Percentiles rank a stretch among this genome's conserved stretches.
Evolutionary conservation across 1,284 basidiomycete genomes (phyloP).

Genomic region (Ganoderma sinense): DNA sequence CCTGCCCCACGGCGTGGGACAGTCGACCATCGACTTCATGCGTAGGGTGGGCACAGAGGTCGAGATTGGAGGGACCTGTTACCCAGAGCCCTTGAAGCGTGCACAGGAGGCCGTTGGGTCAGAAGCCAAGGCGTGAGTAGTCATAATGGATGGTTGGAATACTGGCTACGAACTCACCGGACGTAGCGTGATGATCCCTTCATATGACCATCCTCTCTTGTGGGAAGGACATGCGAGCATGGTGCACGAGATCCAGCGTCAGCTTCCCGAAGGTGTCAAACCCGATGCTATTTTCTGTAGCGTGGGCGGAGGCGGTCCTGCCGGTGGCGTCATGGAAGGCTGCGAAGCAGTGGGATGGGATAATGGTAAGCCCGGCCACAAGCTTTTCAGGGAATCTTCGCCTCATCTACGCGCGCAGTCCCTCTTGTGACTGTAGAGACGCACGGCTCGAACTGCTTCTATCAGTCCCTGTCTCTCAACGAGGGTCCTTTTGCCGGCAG

Average conservation of each 20-base stretch:
- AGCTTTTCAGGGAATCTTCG: not conserved
- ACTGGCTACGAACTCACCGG: not conserved
- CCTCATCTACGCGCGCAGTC: conserved; percentile 48
- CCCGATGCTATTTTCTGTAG: conserved; percentile 81
- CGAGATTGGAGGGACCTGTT: conserved; percentile 59
- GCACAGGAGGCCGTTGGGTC: conserved; percentile 52
- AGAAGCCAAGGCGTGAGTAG: conserved; percentile 61
- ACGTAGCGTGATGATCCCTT: conserved; percentile 68
- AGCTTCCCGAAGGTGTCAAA: conserved; percentile 50
- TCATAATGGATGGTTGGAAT: not conserved
- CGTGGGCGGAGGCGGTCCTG: conserved; percentile 76
- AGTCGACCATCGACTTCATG: conserved; percentile 57
- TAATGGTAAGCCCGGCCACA: conserved; percentile 50
- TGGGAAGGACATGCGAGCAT: conserved; percentile 81
- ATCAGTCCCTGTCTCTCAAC: conserved; percentile 72
- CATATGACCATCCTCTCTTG: conserved; percentile 70
- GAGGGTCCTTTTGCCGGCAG: conserved; percentile 42
- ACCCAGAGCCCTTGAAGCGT: conserved; percentile 59
- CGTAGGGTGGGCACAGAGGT: conserved; percentile 61
- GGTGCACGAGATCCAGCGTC: conserved; percentile 64
- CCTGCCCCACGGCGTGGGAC: conserved; percentile 60
- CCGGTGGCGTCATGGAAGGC: conserved; percentile 73
- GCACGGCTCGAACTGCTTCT: conserved; percentile 76
- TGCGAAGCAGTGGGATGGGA: conserved; percentile 70
- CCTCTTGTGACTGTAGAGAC: conserved; percentile 73